phyloP scores from a whole-genome alignment of 306 rosid species.

The Fragaria ananassa region DNA sequence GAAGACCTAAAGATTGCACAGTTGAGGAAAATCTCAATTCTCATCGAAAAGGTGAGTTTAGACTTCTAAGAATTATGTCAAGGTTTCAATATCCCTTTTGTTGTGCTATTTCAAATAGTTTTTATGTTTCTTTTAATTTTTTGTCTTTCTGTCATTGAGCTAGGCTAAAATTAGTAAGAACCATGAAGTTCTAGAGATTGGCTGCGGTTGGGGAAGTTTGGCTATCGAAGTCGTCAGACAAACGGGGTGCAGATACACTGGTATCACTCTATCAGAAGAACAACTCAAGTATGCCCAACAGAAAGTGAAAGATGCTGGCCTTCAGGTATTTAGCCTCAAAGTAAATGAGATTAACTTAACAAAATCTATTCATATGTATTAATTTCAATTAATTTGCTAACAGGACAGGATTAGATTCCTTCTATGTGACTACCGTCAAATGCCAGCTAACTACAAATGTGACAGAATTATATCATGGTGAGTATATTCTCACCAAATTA shows the following conservation, averaged over 20 bases:
- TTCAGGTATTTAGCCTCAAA: conserved; percentile 49
- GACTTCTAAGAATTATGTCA: not conserved
- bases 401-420: conserved; percentile 72
- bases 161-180: conserved; percentile 60
- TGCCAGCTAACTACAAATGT: conserved; percentile 48
- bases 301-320: conserved; percentile 67
- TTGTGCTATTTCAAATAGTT: not conserved
- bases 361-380: not conserved
- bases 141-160: conserved; percentile 4
- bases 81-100: not conserved
- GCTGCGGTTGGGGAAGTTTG: conserved; percentile 93
- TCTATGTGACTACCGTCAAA: conserved; percentile 78
- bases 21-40: conserved; percentile 59
- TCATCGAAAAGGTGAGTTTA: conserved; percentile 55
- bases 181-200: conserved; percentile 85
- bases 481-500: conserved; percentile 12
- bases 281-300: conserved; percentile 71
- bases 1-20: conserved; percentile 82
- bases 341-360: not conserved
- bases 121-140: not conserved
- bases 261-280: conserved; percentile 77
- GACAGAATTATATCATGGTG: conserved; percentile 90
- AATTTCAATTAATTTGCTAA: conserved; percentile 6
- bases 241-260: conserved; percentile 84
- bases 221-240: conserved; percentile 72